Percentiles rank a stretch among this genome's conserved stretches.
Conservation (phyloP, 2,329 filamentous ascomycete species). For the Nannizziopsis barbatae region DNA sequence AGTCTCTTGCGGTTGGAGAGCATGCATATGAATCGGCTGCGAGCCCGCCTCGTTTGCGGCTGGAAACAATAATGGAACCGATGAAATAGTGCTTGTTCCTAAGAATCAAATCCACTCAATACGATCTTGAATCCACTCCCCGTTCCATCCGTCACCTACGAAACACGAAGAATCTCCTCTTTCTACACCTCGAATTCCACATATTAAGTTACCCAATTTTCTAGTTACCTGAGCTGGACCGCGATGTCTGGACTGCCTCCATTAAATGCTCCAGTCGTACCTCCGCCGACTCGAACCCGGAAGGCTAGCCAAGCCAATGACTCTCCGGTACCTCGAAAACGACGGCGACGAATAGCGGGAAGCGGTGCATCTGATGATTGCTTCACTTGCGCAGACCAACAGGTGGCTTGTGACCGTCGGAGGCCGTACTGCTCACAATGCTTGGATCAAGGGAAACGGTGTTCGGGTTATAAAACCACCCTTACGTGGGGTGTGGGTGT, state of each 20-base stretch:
- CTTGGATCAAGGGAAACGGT: constrained; percentile 81
- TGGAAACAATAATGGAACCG: no score
- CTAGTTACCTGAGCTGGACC: neutral
- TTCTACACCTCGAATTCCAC: neutral
- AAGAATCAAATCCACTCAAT: neutral
- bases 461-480: constrained; percentile 91
- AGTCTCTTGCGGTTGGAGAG: no score
- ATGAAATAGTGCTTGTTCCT: no score
- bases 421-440: constrained; percentile 93
- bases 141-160: neutral
- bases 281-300: neutral
- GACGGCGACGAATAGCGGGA: constrained; percentile 75
- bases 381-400: constrained; percentile 79
- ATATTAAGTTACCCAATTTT: neutral
- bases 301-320: neutral
- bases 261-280: neutral
- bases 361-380: constrained; percentile 90
- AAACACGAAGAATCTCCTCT: neutral
- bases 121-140: neutral
- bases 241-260: neutral
- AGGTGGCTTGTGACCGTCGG: constrained; percentile 76
- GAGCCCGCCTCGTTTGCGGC: no score
- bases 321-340: constrained; percentile 43
- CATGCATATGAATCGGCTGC: no score
- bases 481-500: constrained; percentile 95